These are phyloP conservation scores for Pseudognaphalium luteoalbum DNA, from an alignment of 129 eudicot genomes.

Conservation along the genomic window DNA sequence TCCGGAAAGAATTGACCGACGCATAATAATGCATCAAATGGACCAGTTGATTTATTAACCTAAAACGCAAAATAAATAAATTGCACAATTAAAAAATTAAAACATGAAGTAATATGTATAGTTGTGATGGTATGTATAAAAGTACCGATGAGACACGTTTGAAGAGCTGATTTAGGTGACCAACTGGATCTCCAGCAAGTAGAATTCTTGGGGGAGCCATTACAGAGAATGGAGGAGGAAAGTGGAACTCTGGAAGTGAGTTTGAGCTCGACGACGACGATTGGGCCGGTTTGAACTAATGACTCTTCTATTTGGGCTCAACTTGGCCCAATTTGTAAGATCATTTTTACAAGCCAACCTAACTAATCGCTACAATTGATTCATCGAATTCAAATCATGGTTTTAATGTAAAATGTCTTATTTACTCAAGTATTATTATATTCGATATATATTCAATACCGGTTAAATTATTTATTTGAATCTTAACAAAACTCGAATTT, in stretches of 20 bases:
- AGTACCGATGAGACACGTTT: constrained; percentile 80
- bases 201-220: constrained; percentile 47
- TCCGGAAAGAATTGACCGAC: constrained; percentile 97
- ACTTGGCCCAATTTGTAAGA: not conserved
- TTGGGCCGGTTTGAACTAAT: not conserved
- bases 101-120: not conserved
- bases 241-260: constrained; percentile 14
- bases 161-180: constrained; percentile 82
- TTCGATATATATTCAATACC: too few relatives aligned
- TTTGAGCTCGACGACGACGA: constrained; percentile 14
- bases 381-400: too few relatives aligned
- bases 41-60: constrained; percentile 96
- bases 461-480: too few relatives aligned
- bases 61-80: constrained; percentile 27
- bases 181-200: constrained; percentile 72
- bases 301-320: not conserved
- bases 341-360: too few relatives aligned
- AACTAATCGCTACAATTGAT: too few relatives aligned
- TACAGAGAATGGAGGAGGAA: constrained; percentile 42
- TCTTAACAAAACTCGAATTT: too few relatives aligned
- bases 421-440: too few relatives aligned
- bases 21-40: constrained; percentile 85
- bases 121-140: not conserved
- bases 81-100: not conserved
- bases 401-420: too few relatives aligned